These are phyloP conservation scores for Kazachstania bromeliacearum DNA, from an alignment of 805 yeast genomes.

Conservation along the genomic window DNA sequence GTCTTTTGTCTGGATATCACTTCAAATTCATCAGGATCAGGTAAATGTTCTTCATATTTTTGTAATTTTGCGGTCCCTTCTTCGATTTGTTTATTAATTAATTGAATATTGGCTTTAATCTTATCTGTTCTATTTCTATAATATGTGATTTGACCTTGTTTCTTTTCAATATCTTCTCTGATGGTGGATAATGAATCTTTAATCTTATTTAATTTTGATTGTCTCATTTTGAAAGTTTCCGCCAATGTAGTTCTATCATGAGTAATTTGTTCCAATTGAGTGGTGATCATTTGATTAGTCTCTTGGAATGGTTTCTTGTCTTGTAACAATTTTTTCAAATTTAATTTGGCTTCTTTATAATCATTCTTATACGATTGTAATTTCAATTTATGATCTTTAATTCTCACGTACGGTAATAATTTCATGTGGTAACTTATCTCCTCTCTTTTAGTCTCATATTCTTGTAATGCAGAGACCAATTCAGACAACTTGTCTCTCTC, in stretches of 20 bases:
- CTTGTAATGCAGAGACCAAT: slow-evolving; percentile 40
- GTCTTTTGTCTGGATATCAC: slow-evolving; percentile 16
- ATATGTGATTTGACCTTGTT: slow-evolving; percentile 12
- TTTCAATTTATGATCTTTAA: slow-evolving; percentile 32
- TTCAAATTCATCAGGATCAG: slow-evolving; percentile 12
- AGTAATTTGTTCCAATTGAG: slow-evolving; percentile 6
- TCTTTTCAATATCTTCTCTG: slow-evolving; percentile 12
- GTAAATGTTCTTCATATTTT: slow-evolving; percentile 4
- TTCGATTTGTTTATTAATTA: slow-evolving; percentile 7
- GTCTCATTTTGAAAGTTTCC: not conserved
- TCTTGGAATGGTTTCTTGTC: slow-evolving; percentile 25
- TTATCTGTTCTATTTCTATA: slow-evolving; percentile 16
- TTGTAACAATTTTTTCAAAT: slow-evolving; percentile 16
- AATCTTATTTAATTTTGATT: slow-evolving; percentile 2
- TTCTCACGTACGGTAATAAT: slow-evolving; percentile 40
- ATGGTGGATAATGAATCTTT: slow-evolving; percentile 12
- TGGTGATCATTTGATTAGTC: slow-evolving; percentile 26
- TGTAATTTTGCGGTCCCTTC: slow-evolving; percentile 5
- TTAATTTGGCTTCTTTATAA: slow-evolving; percentile 23
- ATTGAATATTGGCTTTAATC: slow-evolving; percentile 10
- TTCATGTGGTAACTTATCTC: slow-evolving; percentile 41
- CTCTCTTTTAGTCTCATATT: slow-evolving; percentile 37
- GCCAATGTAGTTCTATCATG: slow-evolving; percentile 6
- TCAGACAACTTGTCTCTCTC: slow-evolving; percentile 34
- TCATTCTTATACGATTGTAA: slow-evolving; percentile 22